Conservation (phyloP, 192 early-diverging fungal genomes). For the Spizellomyces punctatus region DNA sequence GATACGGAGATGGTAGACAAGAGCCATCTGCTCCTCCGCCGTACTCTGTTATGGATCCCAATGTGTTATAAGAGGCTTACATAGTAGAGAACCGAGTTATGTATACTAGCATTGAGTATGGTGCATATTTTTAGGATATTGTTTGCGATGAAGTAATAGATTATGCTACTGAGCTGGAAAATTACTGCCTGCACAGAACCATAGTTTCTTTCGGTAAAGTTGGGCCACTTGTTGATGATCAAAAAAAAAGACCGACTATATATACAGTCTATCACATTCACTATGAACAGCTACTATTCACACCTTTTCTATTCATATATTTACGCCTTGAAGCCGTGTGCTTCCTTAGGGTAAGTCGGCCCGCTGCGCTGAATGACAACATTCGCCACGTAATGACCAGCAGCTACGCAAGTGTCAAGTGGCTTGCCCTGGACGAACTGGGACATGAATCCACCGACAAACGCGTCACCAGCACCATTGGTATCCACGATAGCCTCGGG, state of each 20-base stretch:
- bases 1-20: neutral
- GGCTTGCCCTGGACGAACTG: conserved; percentile 75
- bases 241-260: no score
- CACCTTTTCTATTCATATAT: neutral
- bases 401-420: conserved; percentile 71
- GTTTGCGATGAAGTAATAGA: no score
- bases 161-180: no score
- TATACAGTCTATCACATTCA: no score
- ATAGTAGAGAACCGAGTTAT: no score
- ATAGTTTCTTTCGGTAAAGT: no score
- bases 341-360: conserved; percentile 52
- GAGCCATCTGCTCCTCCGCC: conserved; percentile 3
- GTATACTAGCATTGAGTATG: no score
- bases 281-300: no score
- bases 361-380: conserved; percentile 74
- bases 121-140: no score
- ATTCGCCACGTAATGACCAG: conserved; percentile 90
- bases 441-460: conserved; percentile 90
- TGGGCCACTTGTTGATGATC: no score
- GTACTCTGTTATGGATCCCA: conserved; percentile 13
- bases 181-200: no score
- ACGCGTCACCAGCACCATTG: conserved; percentile 98
- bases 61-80: neutral
- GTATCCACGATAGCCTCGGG: conserved; percentile 88
- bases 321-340: conserved; percentile 38